phyloP scores from a whole-genome alignment of 768 basidiomycete genomes.

The Termitomyces sp. region DNA sequence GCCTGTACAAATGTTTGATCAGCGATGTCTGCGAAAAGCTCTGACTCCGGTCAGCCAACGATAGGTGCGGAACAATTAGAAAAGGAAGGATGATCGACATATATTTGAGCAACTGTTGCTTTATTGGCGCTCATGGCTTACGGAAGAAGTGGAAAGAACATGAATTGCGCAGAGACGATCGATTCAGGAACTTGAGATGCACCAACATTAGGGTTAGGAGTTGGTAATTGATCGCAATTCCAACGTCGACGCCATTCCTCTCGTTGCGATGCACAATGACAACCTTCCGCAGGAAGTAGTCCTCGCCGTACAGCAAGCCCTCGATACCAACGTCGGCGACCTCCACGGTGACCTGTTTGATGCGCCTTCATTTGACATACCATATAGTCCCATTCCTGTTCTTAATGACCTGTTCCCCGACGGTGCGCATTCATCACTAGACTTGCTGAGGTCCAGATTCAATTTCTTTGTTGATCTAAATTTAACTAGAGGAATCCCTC shows the following conservation, averaged over 20 bases:
- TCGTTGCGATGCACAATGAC: slow-evolving; percentile 31
- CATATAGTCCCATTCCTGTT: slow-evolving; percentile 51
- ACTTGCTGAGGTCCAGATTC: neutral
- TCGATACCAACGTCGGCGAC: slow-evolving; percentile 44
- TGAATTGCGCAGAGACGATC: neutral
- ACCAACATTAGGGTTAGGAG: slow-evolving; percentile 20
- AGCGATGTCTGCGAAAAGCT: neutral
- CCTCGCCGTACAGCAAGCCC: slow-evolving; percentile 63
- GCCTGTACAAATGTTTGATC: slow-evolving; percentile 33
- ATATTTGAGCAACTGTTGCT: slow-evolving; percentile 54
- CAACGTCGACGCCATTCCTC: slow-evolving; percentile 3
- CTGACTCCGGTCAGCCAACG: slow-evolving; percentile 33
- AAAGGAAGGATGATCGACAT: slow-evolving; percentile 61
- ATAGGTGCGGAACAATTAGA: slow-evolving; percentile 67
- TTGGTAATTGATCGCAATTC: slow-evolving; percentile 6
- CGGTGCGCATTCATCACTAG: slow-evolving; percentile 37
- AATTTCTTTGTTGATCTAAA: slow-evolving; percentile 6
- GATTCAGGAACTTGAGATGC: neutral
- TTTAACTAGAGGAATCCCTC: slow-evolving; percentile 63
- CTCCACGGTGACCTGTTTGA: slow-evolving; percentile 49
- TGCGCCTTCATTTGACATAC: slow-evolving; percentile 36
- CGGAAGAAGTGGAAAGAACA: neutral
- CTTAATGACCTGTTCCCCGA: slow-evolving; percentile 75
- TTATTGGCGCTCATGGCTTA: slow-evolving; percentile 3
- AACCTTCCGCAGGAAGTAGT: slow-evolving; percentile 65